Base-by-base conservation (phyloP, 2,329 filamentous ascomycete species). In the Fusarium bulbicola region DNA sequence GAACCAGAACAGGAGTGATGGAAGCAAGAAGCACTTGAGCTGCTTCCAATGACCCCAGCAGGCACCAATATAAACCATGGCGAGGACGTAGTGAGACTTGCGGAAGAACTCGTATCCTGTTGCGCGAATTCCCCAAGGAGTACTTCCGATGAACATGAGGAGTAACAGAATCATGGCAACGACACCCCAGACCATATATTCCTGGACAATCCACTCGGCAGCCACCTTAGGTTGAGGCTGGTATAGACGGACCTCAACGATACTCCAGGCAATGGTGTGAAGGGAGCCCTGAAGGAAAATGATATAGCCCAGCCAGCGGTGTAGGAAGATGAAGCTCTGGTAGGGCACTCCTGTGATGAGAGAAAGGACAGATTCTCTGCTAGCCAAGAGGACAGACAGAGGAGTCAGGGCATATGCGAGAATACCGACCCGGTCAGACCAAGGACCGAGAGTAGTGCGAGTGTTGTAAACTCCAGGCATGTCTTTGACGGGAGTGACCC, bases 61-160 rank as follows among this genome's bases (percentile, higher is more conserved):
- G 7, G 92, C 92, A 9, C 91, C 93, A 18, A 95, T 88, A 80
- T 93, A 95, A 9, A 94, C 80, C 83, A 92, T 89, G 16, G 92
- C 93, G 5, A 94, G 84, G 18, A 94, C 84, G 74, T 93, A 93
- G 78, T 95, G 92, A 1, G 88, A 83, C 78, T 93, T 94, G 68
- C 92, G 87, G 85, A 95, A 95, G 81, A 92, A 90, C 76, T 95
- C 93, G 80, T 95, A 94, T 6, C 93, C 93, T 0, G 91, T 93
- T 53, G 87, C 81, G 14, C 87, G 85, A 64, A 94, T 92, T 2
- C 86, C 90, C 77, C 80, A 83, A 4, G 82, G 81, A 1, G 85
- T 86, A 66, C 90, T 91, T 59, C 92, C 83, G 10, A 90, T 77
- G 65, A 90, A 88, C 4, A 94, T 81, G 20, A 92, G 80, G 0